Evolutionary conservation across 1,284 basidiomycete species (phyloP), one percentile per base, ranked within the genome.

Genomic region (Heterobasidion irregulare): DNA sequence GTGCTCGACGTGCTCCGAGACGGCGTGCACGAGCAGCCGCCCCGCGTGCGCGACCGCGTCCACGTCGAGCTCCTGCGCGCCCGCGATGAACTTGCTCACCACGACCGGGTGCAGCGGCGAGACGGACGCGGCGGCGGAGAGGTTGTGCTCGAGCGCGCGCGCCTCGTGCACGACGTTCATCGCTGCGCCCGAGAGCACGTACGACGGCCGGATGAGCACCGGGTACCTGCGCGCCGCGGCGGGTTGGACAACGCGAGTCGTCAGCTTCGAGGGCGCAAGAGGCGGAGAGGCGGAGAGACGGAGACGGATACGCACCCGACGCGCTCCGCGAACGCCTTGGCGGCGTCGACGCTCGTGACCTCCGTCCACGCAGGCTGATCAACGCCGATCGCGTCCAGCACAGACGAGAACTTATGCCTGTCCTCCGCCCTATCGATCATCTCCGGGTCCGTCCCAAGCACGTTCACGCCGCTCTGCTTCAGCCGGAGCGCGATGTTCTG

Each of bases 101-200:
- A 99, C 96, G 63, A 98, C 96, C 2, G 97, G 97, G 75, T 99
- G 94, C 44, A 97, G 83, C 47, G 94, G 94, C 9, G 97, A 99
- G 58, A 99, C 96, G 57, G 90, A 84, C 47, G 97, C 92, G 10
- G 97, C 97, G 10, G 92, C 91, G 13, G 94, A 94, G 48, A 99
- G 83, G 65, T 94, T 94, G 74, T 97, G 87, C 64, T 96, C 89
- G 49, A 99, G 79, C 8, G 85, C 78, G 15, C 88, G 80, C 70
- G 96, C 94, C 70, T 97, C 93, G 72, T 90, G 92, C 38, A 99
- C 94, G 53, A 99, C 95, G 72, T 98, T 99, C 97, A 99, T 99
- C 16, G 97, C 97, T 41, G 97, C 96, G 58, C 97, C 97, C 9
- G 95, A 99, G 43, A 99, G 84, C 50, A 99, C 97, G 71, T 99